Base-by-base conservation (phyloP, 768 basidiomycete species). In the Rubroboletus satanas region DNA sequence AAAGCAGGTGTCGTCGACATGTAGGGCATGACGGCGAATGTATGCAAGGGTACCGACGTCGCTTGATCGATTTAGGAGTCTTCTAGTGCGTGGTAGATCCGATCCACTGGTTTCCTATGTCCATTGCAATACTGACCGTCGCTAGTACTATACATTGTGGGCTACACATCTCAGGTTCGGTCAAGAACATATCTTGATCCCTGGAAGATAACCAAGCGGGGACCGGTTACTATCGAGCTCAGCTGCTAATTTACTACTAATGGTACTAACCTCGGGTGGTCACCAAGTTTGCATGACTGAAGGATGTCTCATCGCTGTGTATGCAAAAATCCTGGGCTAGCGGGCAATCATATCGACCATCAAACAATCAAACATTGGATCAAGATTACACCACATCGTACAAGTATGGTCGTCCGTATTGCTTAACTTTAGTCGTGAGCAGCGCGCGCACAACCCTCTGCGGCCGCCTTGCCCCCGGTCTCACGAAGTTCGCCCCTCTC, bases 401-500 rank as follows among this genome's bases (percentile, higher is more conserved):
- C 55, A 35, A 15, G 6, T 35, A 11, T 2, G 21, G 0, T 17
- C 28, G 21, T n/a, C 49, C 5, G 21, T 32, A 12, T 15, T 15
- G 32, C 9, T 14, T 21, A 12, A 21, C 4, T 37, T 31, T 56
- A 79, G 57, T 80, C 76, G 42, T 77, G 77, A 4, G 74, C 65
- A 2, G 75, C 75, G 11, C 75, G 68, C 11, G 78, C 74, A 31
- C 68, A 64, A 1, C 76, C 77, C 8, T 59, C 65, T 3, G 62
- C 75, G 10, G 79, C 81, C 10, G 69, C 71, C 64, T 80, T 82
- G 0, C 82, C 82, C 7, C 77, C 79, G 0, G 77, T 64, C 69
- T 82, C 77, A 35, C 84, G 76, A 31, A 84, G 64, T 57, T 79
- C 78, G 15, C 84, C 85, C 62, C 73, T 79, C 68, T 83, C 83